These are phyloP conservation scores for Candida glucosophila DNA, from an alignment of 1,139 yeast species.

Conservation along the genomic window DNA sequence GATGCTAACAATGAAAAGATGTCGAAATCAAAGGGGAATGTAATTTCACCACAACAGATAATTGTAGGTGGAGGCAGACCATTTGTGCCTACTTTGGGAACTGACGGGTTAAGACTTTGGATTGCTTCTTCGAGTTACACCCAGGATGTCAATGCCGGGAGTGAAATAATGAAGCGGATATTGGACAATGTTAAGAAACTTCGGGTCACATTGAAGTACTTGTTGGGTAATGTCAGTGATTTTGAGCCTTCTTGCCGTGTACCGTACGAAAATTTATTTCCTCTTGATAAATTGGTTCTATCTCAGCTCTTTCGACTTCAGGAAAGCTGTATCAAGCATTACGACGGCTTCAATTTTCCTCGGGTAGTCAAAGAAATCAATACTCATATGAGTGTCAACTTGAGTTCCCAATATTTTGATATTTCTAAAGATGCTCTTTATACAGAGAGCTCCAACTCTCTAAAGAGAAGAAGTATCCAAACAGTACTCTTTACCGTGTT, in stretches of 20 bases:
- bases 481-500: conserved; percentile 61
- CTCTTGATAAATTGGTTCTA: conserved; percentile 60
- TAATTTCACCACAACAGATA: conserved; percentile 58
- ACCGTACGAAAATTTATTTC: conserved; percentile 32
- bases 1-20: conserved; percentile 83
- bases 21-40: conserved; percentile 91
- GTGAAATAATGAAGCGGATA: conserved; percentile 64
- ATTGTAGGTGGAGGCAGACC: conserved; percentile 58
- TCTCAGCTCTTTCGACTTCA: conserved; percentile 46
- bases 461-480: conserved; percentile 58
- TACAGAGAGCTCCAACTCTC: conserved; percentile 46
- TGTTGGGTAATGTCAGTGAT: conserved; percentile 66
- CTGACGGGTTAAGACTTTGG: conserved; percentile 88
- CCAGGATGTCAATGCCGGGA: conserved; percentile 68
- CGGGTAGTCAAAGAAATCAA: conserved; percentile 56
- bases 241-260: conserved; percentile 11
- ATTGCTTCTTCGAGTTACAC: conserved; percentile 85
- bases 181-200: conserved; percentile 75
- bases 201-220: conserved; percentile 70
- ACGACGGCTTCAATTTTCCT: conserved; percentile 55
- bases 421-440: conserved; percentile 79
- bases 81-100: conserved; percentile 63
- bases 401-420: conserved; percentile 83
- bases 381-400: conserved; percentile 62
- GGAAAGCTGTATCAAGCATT: conserved; percentile 32